phyloP scores from a whole-genome alignment of 2,329 filamentous ascomycete species.

The Aspergillus terreus region DNA sequence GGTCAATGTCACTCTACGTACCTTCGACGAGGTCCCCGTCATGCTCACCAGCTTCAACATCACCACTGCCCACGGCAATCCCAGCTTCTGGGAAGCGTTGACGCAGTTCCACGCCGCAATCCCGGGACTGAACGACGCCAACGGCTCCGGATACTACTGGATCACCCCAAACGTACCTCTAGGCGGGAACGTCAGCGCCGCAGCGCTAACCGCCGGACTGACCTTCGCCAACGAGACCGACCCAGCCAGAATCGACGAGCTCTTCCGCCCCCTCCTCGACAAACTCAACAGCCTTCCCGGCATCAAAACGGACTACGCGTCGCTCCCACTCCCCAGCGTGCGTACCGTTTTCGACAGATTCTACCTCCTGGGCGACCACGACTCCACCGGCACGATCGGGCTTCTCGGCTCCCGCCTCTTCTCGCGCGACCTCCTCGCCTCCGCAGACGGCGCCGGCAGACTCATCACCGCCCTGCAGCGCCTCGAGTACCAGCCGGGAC shows the following conservation, averaged over 20 bases:
- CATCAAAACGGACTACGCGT: slow-evolving; percentile 13
- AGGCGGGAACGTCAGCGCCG: slow-evolving; percentile 26
- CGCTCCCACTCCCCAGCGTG: slow-evolving; percentile 19
- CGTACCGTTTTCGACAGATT: slow-evolving; percentile 13
- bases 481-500: slow-evolving; percentile 14
- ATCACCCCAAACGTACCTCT: slow-evolving; percentile 29
- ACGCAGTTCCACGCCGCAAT: slow-evolving; percentile 36
- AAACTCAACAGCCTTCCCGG: slow-evolving; percentile 13
- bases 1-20: slow-evolving; percentile 40
- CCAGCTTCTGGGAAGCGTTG: slow-evolving; percentile 21
- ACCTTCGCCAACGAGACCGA: slow-evolving; percentile 25
- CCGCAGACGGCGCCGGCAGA: slow-evolving; percentile 17
- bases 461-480: slow-evolving; percentile 37
- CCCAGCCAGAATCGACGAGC: slow-evolving; percentile 10
- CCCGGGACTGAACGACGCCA: slow-evolving; percentile 45
- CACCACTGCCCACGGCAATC: slow-evolving; percentile 11
- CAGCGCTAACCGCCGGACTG: slow-evolving; percentile 12
- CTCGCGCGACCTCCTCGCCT: slow-evolving; percentile 28
- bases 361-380: slow-evolving; percentile 18
- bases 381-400: slow-evolving; percentile 19
- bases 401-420: slow-evolving; percentile 32
- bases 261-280: slow-evolving; percentile 17
- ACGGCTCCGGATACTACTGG: slow-evolving; percentile 37
- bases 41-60: slow-evolving; percentile 24
- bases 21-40: slow-evolving; percentile 37